Conservation (phyloP, 257 asterid genomes). For the Verbena officinalis region DNA sequence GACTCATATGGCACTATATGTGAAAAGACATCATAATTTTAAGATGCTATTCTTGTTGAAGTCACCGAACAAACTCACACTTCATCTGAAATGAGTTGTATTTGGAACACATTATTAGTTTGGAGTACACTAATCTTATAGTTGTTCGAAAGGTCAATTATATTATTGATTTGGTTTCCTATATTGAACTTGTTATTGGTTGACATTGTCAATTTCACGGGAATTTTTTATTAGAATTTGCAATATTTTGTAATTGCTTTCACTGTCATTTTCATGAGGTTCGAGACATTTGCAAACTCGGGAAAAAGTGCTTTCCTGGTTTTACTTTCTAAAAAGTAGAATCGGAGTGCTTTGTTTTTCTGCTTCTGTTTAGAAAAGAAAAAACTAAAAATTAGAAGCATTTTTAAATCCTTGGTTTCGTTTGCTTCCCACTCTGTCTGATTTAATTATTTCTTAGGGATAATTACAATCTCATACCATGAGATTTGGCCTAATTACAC, state of each 20-base stretch:
- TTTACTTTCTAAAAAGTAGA: too few species aligned
- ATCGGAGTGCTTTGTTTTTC: too few species aligned
- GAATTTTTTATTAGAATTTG: not conserved
- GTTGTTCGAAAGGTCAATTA: not conserved
- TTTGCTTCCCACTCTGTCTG: not conserved
- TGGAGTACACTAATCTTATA: not conserved
- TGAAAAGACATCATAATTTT: too few species aligned
- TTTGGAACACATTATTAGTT: not conserved
- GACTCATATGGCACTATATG: too few species aligned
- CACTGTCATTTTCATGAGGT: slow-evolving; percentile 4
- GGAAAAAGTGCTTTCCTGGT: too few species aligned
- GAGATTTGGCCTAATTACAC: too few species aligned
- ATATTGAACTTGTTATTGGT: not conserved
- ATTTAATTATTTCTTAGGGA: not conserved
- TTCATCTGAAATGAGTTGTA: not conserved
- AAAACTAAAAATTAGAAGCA: too few species aligned
- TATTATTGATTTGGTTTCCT: not conserved
- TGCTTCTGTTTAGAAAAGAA: too few species aligned
- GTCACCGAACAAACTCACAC: not conserved
- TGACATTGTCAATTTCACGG: slow-evolving; percentile 4
- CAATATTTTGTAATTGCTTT: not conserved
- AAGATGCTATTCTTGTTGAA: not conserved
- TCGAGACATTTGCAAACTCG: too few species aligned
- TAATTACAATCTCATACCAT: too few species aligned
- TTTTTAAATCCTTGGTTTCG: too few species aligned